These are phyloP conservation scores for Xerocomellus chrysenteron DNA, from an alignment of 768 basidiomycete genomes.

Conservation along the genomic window DNA sequence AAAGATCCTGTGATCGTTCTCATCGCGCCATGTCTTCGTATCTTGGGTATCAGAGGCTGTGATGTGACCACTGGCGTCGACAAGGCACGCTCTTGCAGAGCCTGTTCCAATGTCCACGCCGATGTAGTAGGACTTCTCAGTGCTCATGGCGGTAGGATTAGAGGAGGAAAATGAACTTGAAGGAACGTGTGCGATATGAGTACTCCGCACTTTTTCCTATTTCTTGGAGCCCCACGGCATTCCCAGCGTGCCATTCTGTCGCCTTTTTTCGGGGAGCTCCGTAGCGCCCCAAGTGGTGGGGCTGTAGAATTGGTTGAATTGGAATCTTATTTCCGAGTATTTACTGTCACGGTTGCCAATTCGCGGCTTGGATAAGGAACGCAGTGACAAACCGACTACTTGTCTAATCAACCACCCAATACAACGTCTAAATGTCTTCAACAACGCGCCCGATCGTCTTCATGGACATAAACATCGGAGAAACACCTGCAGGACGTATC, in stretches of 20 bases:
- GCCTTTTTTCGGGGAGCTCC: conserved; percentile 5
- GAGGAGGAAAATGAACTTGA: neutral
- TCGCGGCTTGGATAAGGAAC: neutral
- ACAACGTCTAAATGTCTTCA: conserved; percentile 38
- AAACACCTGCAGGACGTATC: conserved; percentile 90
- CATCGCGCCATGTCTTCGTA: conserved; percentile 85
- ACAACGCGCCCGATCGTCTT: conserved; percentile 85
- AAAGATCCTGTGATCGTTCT: conserved; percentile 85
- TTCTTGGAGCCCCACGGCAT: neutral
- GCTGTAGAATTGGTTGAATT: neutral
- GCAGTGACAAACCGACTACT: neutral
- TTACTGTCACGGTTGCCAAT: neutral
- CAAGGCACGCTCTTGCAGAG: conserved; percentile 84
- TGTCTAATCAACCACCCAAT: neutral
- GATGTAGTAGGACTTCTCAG: conserved; percentile 52
- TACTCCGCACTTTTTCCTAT: conserved; percentile 11
- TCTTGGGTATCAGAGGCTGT: conserved; percentile 77
- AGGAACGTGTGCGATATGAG: conserved; percentile 3
- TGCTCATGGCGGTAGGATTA: conserved; percentile 30
- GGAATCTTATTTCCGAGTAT: neutral
- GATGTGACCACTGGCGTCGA: conserved; percentile 65
- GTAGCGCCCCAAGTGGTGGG: neutral
- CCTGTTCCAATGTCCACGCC: conserved; percentile 91
- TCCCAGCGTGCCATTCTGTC: neutral
- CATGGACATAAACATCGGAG: conserved; percentile 96